Evolutionary conservation across 106 monocot genomes (phyloP), one percentile per base, ranked within the genome.

Genomic region (Ottelia alismoides): DNA sequence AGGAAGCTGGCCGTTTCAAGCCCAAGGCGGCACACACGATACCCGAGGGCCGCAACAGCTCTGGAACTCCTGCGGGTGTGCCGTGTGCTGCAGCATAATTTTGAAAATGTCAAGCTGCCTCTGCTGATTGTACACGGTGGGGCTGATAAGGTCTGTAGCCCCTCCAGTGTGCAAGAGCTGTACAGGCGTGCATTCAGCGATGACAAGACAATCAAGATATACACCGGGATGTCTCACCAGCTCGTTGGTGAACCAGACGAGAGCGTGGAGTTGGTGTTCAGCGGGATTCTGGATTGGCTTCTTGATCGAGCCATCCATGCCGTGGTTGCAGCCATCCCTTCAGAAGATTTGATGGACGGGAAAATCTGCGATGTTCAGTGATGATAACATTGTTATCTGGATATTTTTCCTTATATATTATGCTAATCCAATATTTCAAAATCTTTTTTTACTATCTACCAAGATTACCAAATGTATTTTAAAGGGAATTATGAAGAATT

Each of bases 181-280:
- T 58, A 77, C 67, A 45, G 61, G 52, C 72, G 76, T n/a, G 76
- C 76, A 3, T 23, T 54, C 6, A 88, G 83, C 68, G 27, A 53
- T 57, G 88, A 88, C 71, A 88, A 88, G 76, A 83, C 82, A 21
- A 49, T 88, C 5, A 62, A 56, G 40, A 57, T 88, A 1, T 71
- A 79, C 62, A 73, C 76, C 1, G 83, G 76, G 30, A 83, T 88
- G 83, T 83, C 83, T 83, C 88, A 83, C 57, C 79, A 83, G 67
- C 49, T 83, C 12, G 35, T 83, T 31, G 88, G 88, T 7, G 88
- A 88, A 68, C 70, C 88, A 4, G 76, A 83, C 2, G 83, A 88
- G 72, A 74, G 71, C 21, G 88, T 88, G n/a, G 88, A 88, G 51
- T 64, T 68, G 25, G 79, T 88, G 2, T 88, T 88, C 53, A 68